These are phyloP conservation scores for Scheffersomyces stambukii DNA, from an alignment of 1,139 yeast species.

Conservation along the genomic window DNA sequence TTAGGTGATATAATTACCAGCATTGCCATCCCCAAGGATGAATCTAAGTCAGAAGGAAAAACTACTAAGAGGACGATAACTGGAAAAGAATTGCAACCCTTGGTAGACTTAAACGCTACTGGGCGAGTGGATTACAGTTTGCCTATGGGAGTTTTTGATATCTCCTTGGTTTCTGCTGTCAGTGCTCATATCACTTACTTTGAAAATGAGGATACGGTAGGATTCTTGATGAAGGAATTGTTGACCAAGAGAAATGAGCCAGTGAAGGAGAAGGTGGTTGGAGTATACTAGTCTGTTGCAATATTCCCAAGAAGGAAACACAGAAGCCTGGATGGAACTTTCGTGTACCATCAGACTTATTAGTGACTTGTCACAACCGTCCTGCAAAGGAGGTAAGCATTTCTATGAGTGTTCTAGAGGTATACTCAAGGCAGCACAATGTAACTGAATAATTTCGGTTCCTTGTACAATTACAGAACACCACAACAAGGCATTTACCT, in stretches of 20 bases:
- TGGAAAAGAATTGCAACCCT: conserved; percentile 24
- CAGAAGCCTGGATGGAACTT: neutral
- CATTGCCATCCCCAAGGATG: conserved; percentile 17
- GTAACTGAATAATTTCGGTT: no score
- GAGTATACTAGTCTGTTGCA: no score
- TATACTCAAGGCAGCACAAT: no score
- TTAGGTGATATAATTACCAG: conserved; percentile 41
- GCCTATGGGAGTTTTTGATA: conserved; percentile 77
- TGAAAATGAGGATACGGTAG: conserved; percentile 82
- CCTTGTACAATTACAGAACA: no score
- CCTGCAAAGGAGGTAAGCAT: no score
- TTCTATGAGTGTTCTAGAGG: no score
- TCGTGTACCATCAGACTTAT: no score
- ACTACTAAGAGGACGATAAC: conserved; percentile 19
- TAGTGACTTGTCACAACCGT: no score
- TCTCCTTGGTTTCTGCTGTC: conserved; percentile 73
- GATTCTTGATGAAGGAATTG: conserved; percentile 63
- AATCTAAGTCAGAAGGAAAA: conserved; percentile 8
- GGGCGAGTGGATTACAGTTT: conserved; percentile 82
- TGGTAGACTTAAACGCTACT: conserved; percentile 51
- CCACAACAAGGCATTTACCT: no score
- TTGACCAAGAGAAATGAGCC: conserved; percentile 18
- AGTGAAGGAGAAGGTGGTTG: conserved; percentile 22
- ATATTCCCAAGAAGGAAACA: neutral
- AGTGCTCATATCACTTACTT: conserved; percentile 87